phyloP scores from a whole-genome alignment of 495 filamentous ascomycete genomes.

The Aspergillus sclerotiicarbonarius region DNA sequence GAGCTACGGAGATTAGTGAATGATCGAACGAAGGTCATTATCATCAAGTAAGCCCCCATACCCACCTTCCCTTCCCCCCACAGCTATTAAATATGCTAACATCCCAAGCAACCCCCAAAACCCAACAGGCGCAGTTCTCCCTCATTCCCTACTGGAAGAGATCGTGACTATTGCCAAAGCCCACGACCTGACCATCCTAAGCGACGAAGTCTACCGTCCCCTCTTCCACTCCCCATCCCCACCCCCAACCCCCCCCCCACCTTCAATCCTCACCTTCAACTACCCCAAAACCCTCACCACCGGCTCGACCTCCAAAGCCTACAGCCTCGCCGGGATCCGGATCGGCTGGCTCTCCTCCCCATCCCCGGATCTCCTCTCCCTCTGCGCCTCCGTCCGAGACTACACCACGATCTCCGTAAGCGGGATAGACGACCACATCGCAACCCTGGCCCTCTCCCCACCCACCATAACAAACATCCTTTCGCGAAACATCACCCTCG shows the following conservation, averaged over 20 bases:
- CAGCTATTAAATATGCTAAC: neutral
- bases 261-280: conserved; percentile 64
- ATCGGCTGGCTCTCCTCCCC: conserved; percentile 73
- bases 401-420: conserved; percentile 79
- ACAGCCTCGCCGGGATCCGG: conserved; percentile 72
- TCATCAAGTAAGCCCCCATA: conserved; percentile 48
- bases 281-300: conserved; percentile 66
- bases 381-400: conserved; percentile 58
- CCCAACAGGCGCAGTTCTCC: conserved; percentile 68
- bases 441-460: conserved; percentile 61
- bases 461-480: conserved; percentile 58
- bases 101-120: conserved; percentile 72
- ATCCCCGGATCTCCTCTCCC: conserved; percentile 54
- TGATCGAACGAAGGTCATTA: conserved; percentile 65
- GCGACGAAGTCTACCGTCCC: conserved; percentile 80
- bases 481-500: conserved; percentile 60
- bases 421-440: conserved; percentile 72
- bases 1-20: conserved; percentile 62
- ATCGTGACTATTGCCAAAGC: conserved; percentile 59
- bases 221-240: conserved; percentile 60
- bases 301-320: conserved; percentile 77
- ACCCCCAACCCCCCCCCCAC: conserved; percentile 52
- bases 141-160: conserved; percentile 48
- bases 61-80: neutral
- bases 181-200: conserved; percentile 60